phyloP scores from a whole-genome alignment of 164 flowering plant species.

The Echeveria elegans region DNA sequence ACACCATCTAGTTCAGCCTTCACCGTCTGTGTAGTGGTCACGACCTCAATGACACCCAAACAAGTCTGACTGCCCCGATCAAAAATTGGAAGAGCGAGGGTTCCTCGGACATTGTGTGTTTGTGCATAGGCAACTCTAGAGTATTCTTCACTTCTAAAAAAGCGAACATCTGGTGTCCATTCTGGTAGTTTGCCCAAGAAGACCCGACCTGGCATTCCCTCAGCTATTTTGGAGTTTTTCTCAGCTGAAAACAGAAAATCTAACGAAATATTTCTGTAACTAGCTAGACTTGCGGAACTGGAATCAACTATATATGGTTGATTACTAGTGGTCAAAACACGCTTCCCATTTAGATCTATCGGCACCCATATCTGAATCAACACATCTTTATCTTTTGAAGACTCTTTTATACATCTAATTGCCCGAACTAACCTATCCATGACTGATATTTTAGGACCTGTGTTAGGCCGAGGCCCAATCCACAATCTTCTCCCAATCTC shows the following conservation, averaged over 20 bases:
- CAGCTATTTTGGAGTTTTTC: slow-evolving; percentile 32
- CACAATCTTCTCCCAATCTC: slow-evolving; percentile 41
- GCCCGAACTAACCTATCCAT: slow-evolving; percentile 55
- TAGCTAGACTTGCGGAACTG: slow-evolving; percentile 33
- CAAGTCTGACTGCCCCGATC: slow-evolving; percentile 60
- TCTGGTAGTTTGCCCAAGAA: slow-evolving; percentile 69
- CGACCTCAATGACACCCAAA: slow-evolving; percentile 83
- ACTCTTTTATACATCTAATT: slow-evolving; percentile 32
- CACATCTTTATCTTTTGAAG: slow-evolving; percentile 36
- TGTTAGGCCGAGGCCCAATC: slow-evolving; percentile 38
- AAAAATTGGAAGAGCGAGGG: slow-evolving; percentile 81
- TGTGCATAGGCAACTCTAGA: slow-evolving; percentile 58
- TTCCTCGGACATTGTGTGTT: slow-evolving; percentile 55
- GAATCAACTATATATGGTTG: slow-evolving; percentile 49
- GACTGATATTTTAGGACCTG: slow-evolving; percentile 33
- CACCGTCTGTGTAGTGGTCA: slow-evolving; percentile 48
- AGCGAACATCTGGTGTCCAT: slow-evolving; percentile 87
- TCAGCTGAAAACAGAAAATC: slow-evolving; percentile 59
- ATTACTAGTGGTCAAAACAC: slow-evolving; percentile 47
- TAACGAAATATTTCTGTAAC: slow-evolving; percentile 57
- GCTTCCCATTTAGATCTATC: slow-evolving; percentile 37
- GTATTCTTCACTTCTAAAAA: slow-evolving; percentile 65
- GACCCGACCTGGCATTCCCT: slow-evolving; percentile 83
- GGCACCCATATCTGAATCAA: slow-evolving; percentile 90
- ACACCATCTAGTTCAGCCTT: slow-evolving; percentile 68